phyloP scores from a whole-genome alignment of 2,329 filamentous ascomycete genomes.

The Aspergillus melleus region DNA sequence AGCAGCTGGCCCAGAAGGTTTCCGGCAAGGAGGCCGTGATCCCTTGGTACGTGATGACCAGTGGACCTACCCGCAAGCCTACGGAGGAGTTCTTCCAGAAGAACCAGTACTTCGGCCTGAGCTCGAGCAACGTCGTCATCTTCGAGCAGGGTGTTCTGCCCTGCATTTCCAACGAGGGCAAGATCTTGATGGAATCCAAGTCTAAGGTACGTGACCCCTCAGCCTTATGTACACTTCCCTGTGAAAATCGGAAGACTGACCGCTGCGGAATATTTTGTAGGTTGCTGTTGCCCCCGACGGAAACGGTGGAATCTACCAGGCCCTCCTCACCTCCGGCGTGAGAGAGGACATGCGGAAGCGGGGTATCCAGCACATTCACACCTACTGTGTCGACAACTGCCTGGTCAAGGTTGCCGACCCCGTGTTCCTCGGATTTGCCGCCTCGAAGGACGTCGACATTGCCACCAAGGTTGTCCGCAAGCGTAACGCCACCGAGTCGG shows the following conservation, averaged over 20 bases:
- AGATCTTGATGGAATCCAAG: constrained; percentile 92
- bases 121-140: constrained; percentile 80
- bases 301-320: constrained; percentile 95
- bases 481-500: constrained; percentile 92
- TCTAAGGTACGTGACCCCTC: constrained; percentile 58
- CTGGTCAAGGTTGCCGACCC: constrained; percentile 98
- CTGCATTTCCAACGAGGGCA: constrained; percentile 95
- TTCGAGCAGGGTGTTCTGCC: constrained; percentile 97
- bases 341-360: constrained; percentile 85
- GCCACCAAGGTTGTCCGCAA: constrained; percentile 99
- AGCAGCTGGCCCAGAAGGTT: constrained; percentile 74
- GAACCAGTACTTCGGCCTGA: constrained; percentile 86
- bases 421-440: constrained; percentile 90
- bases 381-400: constrained; percentile 99
- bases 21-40: constrained; percentile 64
- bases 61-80: constrained; percentile 83
- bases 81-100: constrained; percentile 93
- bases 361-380: constrained; percentile 91
- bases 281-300: constrained; percentile 94
- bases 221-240: neutral
- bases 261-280: constrained; percentile 28
- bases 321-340: constrained; percentile 75
- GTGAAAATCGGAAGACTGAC: neutral
- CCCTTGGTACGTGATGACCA: constrained; percentile 99
- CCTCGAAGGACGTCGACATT: constrained; percentile 85